Evolutionary conservation across 1,284 basidiomycete species (phyloP), one percentile per base, ranked within the genome.

Genomic region (Cerioporus squamosus): DNA sequence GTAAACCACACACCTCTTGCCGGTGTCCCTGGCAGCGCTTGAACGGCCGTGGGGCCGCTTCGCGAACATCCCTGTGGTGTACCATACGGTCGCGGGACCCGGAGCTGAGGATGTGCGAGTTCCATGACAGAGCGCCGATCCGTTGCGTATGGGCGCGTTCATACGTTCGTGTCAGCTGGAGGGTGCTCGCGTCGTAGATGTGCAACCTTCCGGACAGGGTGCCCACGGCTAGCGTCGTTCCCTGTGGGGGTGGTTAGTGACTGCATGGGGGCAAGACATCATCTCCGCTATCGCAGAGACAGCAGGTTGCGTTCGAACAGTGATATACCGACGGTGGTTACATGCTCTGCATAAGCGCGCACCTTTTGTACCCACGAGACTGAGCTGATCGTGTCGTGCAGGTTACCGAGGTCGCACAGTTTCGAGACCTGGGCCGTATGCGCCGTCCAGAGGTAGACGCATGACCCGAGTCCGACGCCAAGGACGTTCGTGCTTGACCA

Each of bases 391-490:
- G 84, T 85, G 72, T 97, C 93, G 48, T 74, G 76, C 1, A 75
- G 68, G 31, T 76, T 75, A 3, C 80, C 70, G 18, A 98, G 75
- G 70, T 99, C 95, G 70, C 94, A 97, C 14, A 99, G 78, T 72
- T 97, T 96, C 33, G 90, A 93, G 0, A 99, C 97, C 10, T 85
- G 85, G 10, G 94, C 94, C 53, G 94, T 97, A 64, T 95, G 90
- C 10, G 97, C 97, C 12, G 91, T 94, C 97, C 97, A 99, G 1
- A 98, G 85, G 72, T 99, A 99, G 5, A 99, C 96, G 62, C 94
- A 95, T 0, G 88, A 82, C 3, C 92, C 94, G 3, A 99, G 81
- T 0, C 96, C 97, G 2, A 99, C 97, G 12, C 93, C 95, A 0
- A 99, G 85, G 0, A 98, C 87, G 71, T 99, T 98, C 8, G 93